These are phyloP conservation scores for Drosera spatulata DNA, from an alignment of 179 eudicot species.

Conservation along the genomic window DNA sequence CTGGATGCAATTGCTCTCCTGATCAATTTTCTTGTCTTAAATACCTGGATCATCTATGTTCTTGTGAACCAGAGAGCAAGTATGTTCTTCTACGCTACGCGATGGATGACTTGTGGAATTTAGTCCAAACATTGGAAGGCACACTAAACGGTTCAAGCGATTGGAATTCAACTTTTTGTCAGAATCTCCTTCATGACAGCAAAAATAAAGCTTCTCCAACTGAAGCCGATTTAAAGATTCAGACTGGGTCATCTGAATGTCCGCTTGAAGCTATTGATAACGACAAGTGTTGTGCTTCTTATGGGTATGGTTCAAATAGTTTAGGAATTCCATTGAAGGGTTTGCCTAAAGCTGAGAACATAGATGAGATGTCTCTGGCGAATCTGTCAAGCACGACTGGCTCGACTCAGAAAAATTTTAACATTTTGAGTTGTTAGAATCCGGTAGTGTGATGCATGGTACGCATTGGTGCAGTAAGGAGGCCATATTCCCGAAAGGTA, in stretches of 20 bases:
- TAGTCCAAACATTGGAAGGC: slow-evolving; percentile 38
- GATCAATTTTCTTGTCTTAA: slow-evolving; percentile 10
- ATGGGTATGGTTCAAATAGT: not conserved
- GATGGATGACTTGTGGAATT: slow-evolving; percentile 25
- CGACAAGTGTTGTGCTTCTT: not conserved
- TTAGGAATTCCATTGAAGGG: slow-evolving; percentile 12
- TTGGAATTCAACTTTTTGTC: slow-evolving; percentile 20
- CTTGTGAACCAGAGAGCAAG: slow-evolving; percentile 25
- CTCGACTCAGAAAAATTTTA: slow-evolving; percentile 4
- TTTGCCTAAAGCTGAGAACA: slow-evolving; percentile 14
- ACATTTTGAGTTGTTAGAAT: slow-evolving; percentile 19
- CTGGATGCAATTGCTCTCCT: slow-evolving; percentile 9
- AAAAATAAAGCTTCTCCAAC: not conserved
- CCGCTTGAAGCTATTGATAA: not conserved
- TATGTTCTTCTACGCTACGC: slow-evolving; percentile 29
- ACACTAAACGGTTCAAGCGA: slow-evolving; percentile 20
- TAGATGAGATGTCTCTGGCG: slow-evolving; percentile 1
- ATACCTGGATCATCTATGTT: slow-evolving; percentile 15
- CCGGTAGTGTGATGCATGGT: slow-evolving; percentile 26
- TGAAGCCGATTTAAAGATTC: not conserved
- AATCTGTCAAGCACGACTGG: slow-evolving; percentile 3
- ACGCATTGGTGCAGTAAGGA: slow-evolving; percentile 46
- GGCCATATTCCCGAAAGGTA: slow-evolving; percentile 53
- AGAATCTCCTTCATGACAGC: slow-evolving; percentile 1
- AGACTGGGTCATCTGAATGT: not conserved